Evolutionary conservation across 2,329 filamentous ascomycete genomes (phyloP).

Genomic region (Corniculantispora saksenae): DNA sequence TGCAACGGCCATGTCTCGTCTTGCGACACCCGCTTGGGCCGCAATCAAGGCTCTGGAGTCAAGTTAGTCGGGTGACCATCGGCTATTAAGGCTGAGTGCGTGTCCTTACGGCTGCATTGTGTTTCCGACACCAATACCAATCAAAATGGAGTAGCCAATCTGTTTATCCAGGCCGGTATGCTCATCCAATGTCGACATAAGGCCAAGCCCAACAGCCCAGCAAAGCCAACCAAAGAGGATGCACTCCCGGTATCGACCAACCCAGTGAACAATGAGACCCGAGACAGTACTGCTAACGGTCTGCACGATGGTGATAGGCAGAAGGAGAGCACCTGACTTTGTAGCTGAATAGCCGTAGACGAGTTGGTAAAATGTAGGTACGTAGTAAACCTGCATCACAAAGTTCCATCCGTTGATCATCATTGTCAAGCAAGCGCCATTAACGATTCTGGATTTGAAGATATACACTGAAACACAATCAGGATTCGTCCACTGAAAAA

Average conservation of each 20-base stretch:
- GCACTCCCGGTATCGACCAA: conserved; percentile 53
- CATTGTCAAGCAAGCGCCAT: conserved; percentile 57
- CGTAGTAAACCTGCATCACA: conserved; percentile 55
- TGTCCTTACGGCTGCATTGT: conserved; percentile 49
- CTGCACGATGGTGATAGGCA: conserved; percentile 46
- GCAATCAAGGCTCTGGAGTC: conserved; percentile 46
- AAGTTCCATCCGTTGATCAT: conserved; percentile 62
- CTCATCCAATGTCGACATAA: conserved; percentile 53
- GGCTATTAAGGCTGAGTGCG: neutral
- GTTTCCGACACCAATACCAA: conserved; percentile 53
- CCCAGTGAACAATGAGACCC: conserved; percentile 53
- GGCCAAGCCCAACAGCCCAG: conserved; percentile 53
- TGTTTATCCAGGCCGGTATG: conserved; percentile 51
- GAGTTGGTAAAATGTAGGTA: conserved; percentile 49
- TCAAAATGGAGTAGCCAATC: conserved; percentile 55
- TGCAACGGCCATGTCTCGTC: conserved; percentile 44
- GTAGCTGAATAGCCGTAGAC: conserved; percentile 45
- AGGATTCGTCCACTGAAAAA: conserved; percentile 17
- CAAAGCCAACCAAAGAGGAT: conserved; percentile 55
- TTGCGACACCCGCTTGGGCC: conserved; percentile 57
- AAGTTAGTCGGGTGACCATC: conserved; percentile 8
- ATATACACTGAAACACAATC: conserved; percentile 45
- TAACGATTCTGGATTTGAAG: conserved; percentile 54
- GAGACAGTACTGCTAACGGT: conserved; percentile 50
- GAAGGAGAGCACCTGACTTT: conserved; percentile 42